phyloP scores from a whole-genome alignment of 2,329 filamentous ascomycete species.

The Verticillium alfalfae region DNA sequence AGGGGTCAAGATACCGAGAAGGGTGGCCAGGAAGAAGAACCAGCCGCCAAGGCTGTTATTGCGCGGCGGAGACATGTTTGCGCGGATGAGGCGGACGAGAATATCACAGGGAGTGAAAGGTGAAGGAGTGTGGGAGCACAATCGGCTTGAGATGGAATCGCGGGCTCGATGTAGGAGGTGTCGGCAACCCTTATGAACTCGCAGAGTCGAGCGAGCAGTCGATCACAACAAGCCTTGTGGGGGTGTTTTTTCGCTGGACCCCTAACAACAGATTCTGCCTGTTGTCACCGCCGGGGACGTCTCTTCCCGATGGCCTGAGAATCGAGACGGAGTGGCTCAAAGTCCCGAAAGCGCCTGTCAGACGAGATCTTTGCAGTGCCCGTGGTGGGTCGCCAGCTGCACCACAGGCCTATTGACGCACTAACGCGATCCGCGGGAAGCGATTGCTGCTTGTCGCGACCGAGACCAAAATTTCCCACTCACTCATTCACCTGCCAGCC shows the following conservation, averaged over 20 bases:
- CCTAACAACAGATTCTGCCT: constrained; percentile 8
- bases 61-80: constrained; percentile 1
- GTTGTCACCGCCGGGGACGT: constrained; percentile 9
- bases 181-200: not conserved
- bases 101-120: not conserved
- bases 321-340: not conserved
- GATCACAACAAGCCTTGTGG: not conserved
- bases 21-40: constrained; percentile 44
- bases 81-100: not conserved
- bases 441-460: not conserved
- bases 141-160: not conserved
- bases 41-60: constrained; percentile 22
- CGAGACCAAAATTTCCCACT: not conserved
- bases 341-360: not conserved
- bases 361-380: not conserved
- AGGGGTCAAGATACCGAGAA: constrained; percentile 49
- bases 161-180: not conserved
- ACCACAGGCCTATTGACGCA: not conserved
- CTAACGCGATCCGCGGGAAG: not conserved
- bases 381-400: not conserved
- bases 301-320: constrained; percentile 8
- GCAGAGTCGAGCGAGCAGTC: not conserved
- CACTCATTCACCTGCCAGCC: not conserved
- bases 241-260: constrained; percentile 13
- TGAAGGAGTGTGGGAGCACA: constrained; percentile 3